phyloP scores from a whole-genome alignment of 305 asterid genomes.

The Fraxinus albicans region DNA sequence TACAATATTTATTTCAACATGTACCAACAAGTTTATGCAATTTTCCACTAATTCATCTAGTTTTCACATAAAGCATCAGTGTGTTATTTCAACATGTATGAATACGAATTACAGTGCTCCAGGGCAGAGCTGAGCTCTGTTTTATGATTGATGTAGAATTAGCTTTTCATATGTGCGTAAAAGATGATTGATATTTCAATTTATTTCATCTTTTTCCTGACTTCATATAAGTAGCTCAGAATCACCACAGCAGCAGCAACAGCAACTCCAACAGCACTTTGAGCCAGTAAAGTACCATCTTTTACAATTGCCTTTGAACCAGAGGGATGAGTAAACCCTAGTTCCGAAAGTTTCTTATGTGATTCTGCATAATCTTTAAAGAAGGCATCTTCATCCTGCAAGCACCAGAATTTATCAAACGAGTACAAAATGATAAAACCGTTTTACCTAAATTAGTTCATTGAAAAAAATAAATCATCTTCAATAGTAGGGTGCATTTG shows the following conservation, averaged over 20 bases:
- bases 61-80: slow-evolving; percentile 20
- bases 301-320: slow-evolving; percentile 46
- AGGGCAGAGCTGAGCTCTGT: slow-evolving; percentile 7
- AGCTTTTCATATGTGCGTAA: neutral
- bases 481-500: neutral
- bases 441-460: neutral
- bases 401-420: slow-evolving; percentile 15
- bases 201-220: slow-evolving; percentile 56
- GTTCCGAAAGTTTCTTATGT: slow-evolving; percentile 85
- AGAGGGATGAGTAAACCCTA: slow-evolving; percentile 57
- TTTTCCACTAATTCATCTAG: neutral
- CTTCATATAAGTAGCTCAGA: slow-evolving; percentile 71
- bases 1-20: slow-evolving; percentile 15
- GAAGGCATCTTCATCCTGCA: slow-evolving; percentile 96
- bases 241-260: slow-evolving; percentile 64
- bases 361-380: slow-evolving; percentile 77
- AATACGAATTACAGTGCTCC: slow-evolving; percentile 8
- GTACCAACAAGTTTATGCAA: neutral
- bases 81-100: slow-evolving; percentile 30
- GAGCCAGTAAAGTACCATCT: slow-evolving; percentile 68
- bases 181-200: slow-evolving; percentile 9
- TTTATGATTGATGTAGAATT: slow-evolving; percentile 7
- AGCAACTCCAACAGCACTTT: slow-evolving; percentile 80
- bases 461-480: neutral
- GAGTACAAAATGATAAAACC: neutral